Evolutionary conservation across 495 filamentous ascomycete genomes (phyloP).

Genomic region (Penicillium mononematosum): DNA sequence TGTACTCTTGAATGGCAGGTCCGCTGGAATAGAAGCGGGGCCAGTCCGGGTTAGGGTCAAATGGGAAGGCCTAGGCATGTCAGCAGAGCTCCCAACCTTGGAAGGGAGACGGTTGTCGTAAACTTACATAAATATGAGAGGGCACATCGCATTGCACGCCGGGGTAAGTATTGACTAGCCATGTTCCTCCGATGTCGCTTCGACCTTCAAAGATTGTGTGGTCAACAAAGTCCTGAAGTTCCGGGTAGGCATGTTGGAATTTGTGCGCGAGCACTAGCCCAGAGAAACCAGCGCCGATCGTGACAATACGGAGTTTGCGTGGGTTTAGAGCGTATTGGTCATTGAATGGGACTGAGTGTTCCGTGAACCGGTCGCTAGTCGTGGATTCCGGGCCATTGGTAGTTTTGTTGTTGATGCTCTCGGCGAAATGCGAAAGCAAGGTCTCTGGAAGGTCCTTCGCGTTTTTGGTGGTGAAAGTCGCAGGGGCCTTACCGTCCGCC

Average conservation of each 20-base stretch:
- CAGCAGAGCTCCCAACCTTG: background rate
- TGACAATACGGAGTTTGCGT: conserved; percentile 34
- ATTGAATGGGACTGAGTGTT: conserved; percentile 20
- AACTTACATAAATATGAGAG: conserved; percentile 42
- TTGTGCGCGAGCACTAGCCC: conserved; percentile 48
- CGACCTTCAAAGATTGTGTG: conserved; percentile 51
- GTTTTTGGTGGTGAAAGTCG: background rate
- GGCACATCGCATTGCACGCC: conserved; percentile 60
- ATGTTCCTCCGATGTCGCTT: conserved; percentile 48
- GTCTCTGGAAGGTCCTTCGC: background rate
- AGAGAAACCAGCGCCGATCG: conserved; percentile 54
- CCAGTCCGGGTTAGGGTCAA: conserved; percentile 61
- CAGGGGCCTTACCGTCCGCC: background rate
- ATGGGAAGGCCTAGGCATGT: conserved; percentile 38
- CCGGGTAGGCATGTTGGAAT: conserved; percentile 28
- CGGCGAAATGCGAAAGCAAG: background rate
- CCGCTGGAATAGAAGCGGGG: conserved; percentile 55
- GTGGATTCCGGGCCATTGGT: background rate
- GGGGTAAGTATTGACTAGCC: conserved; percentile 54
- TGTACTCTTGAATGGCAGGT: conserved; percentile 58
- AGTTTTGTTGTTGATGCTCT: background rate
- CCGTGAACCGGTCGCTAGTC: background rate
- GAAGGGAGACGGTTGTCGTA: no score
- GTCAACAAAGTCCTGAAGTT: conserved; percentile 45
- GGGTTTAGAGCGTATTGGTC: conserved; percentile 22